These are phyloP conservation scores for Brasilioporus rufonigricans DNA, from an alignment of 768 basidiomycete genomes.

Conservation along the genomic window DNA sequence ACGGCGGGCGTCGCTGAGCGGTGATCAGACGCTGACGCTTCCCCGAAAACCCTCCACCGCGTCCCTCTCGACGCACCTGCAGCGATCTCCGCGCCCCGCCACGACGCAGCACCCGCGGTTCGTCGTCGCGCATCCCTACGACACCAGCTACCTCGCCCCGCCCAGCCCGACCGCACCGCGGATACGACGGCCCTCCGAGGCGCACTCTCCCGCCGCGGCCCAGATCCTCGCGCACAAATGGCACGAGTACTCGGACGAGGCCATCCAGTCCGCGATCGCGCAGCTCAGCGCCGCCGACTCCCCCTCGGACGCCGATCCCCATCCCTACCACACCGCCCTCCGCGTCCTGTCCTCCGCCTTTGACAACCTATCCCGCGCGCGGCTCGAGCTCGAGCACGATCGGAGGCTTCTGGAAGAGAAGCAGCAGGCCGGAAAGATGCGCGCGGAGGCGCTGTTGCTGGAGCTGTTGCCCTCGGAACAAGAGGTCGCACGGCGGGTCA, in stretches of 20 bases:
- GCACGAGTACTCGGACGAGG: constrained; percentile 78
- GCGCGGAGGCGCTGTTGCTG: constrained; percentile 54
- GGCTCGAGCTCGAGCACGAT: constrained; percentile 64
- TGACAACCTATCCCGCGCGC: constrained; percentile 51
- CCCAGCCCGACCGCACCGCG: constrained; percentile 31
- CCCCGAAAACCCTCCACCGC: constrained; percentile 32
- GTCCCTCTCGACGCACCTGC: constrained; percentile 38
- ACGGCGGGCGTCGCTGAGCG: constrained; percentile 25
- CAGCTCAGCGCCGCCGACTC: constrained; percentile 44
- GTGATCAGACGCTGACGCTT: constrained; percentile 3
- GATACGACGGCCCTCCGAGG: constrained; percentile 10
- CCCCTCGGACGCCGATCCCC: constrained; percentile 42
- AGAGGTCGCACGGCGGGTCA: constrained; percentile 63
- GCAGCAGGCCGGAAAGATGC: constrained; percentile 47
- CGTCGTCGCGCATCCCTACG: constrained; percentile 41
- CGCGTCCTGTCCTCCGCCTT: constrained; percentile 70
- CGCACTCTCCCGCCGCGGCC: constrained; percentile 29
- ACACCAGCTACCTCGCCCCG: constrained; percentile 32
- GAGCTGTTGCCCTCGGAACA: constrained; percentile 60
- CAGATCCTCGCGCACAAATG: constrained; percentile 67
- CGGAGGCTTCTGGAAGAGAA: constrained; percentile 55
- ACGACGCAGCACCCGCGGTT: constrained; percentile 33
- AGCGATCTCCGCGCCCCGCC: constrained; percentile 29
- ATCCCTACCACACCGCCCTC: constrained; percentile 67
- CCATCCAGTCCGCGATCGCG: constrained; percentile 63